Conservation (phyloP, 2,329 filamentous ascomycete genomes). For the Phaeosphaeria sp. region DNA sequence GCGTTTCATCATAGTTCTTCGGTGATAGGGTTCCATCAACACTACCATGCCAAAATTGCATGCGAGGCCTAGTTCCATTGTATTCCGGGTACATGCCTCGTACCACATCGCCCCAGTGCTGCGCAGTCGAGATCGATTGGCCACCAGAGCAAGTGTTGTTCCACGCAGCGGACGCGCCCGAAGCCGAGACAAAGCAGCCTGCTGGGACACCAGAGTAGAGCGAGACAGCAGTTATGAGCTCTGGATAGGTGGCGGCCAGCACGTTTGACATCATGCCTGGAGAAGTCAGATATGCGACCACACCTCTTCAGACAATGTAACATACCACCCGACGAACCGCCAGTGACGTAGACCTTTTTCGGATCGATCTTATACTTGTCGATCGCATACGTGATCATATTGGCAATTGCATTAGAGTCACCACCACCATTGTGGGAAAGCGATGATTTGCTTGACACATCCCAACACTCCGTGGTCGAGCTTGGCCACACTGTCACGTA, state of each 20-base stretch:
- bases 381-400: constrained; percentile 66
- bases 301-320: neutral
- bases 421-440: constrained; percentile 64
- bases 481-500: constrained; percentile 41
- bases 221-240: constrained; percentile 59
- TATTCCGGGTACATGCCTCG: constrained; percentile 60
- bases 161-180: constrained; percentile 55
- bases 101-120: constrained; percentile 58
- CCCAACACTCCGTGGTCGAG: constrained; percentile 59
- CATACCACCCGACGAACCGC: constrained; percentile 56
- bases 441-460: constrained; percentile 61
- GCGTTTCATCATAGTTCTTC: constrained; percentile 63
- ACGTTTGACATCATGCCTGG: constrained; percentile 50
- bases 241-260: constrained; percentile 59
- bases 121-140: constrained; percentile 52
- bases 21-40: constrained; percentile 58
- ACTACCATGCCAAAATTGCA: constrained; percentile 65
- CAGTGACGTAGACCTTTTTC: constrained; percentile 61
- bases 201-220: constrained; percentile 62
- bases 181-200: constrained; percentile 59
- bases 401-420: constrained; percentile 63
- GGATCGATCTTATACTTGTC: constrained; percentile 59
- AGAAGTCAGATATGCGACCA: neutral
- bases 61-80: constrained; percentile 57
- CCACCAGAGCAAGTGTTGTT: constrained; percentile 61